phyloP scores from a whole-genome alignment of 2,329 filamentous ascomycete species.

The Nothopassalora personata region DNA sequence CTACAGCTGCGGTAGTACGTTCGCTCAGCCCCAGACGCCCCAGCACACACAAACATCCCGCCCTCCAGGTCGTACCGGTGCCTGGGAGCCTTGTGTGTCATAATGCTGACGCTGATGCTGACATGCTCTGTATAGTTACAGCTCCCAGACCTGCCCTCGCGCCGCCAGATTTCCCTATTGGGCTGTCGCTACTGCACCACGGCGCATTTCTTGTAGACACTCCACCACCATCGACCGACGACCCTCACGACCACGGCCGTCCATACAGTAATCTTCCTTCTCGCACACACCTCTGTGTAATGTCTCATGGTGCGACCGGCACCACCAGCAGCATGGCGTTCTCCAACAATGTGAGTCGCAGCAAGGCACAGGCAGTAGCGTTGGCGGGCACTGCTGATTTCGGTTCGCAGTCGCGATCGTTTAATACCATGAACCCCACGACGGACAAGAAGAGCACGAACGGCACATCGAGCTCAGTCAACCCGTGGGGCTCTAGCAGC shows the following conservation, averaged over 20 bases:
- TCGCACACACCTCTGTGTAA: conserved; percentile 27
- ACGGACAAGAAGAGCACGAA: conserved; percentile 20
- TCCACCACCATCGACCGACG: conserved; percentile 4
- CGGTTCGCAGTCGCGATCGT: conserved; percentile 24
- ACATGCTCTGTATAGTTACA: conserved; percentile 1
- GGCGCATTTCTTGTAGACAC: conserved; percentile 4
- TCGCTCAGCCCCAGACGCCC: background rate
- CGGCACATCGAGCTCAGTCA: conserved; percentile 15
- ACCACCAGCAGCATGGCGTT: conserved; percentile 23
- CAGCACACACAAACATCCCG: background rate
- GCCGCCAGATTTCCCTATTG: background rate
- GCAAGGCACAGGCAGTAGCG: background rate
- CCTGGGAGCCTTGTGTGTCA: conserved; percentile 3
- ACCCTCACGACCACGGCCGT: conserved; percentile 14
- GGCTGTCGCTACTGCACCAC: conserved; percentile 1
- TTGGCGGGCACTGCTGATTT: conserved; percentile 6
- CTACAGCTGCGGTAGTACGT: conserved; percentile 2
- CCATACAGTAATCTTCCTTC: conserved; percentile 21
- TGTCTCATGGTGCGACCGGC: conserved; percentile 24
- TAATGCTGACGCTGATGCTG: conserved; percentile 11
- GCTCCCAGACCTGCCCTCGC: conserved; percentile 1
- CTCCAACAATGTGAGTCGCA: conserved; percentile 15
- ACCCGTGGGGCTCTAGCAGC: conserved; percentile 24
- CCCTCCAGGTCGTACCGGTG: background rate
- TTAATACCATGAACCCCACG: conserved; percentile 13